Conservation (phyloP, 225 moss, liverwort and hornwort genomes). For the Thuidium tamariscinum region DNA sequence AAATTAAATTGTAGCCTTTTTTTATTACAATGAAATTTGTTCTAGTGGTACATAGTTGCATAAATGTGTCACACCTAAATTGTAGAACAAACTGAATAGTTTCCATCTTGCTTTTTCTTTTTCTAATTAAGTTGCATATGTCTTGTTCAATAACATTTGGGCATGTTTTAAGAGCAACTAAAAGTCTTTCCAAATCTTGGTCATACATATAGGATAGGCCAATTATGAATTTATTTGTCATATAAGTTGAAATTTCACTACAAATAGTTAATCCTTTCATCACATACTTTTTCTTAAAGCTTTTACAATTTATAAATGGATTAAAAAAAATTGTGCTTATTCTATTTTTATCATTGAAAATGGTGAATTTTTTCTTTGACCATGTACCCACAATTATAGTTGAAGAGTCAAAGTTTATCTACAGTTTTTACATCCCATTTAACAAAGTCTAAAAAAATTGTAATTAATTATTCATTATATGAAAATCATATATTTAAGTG, state of each 20-base stretch:
- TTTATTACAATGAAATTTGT: background rate
- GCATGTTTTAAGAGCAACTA: background rate
- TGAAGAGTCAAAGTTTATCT: background rate
- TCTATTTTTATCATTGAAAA: background rate
- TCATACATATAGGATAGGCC: background rate
- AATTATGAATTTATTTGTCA: background rate
- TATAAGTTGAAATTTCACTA: background rate
- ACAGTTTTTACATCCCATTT: too few species aligned
- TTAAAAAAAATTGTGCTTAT: background rate
- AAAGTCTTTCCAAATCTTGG: background rate
- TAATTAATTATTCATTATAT: background rate
- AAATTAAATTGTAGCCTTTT: background rate
- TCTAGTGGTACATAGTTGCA: fast-evolving
- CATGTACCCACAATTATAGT: background rate
- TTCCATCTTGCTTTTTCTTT: background rate
- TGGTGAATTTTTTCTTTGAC: background rate
- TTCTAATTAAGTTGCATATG: background rate
- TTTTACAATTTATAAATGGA: background rate
- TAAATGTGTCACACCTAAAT: background rate
- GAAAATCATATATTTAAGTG: too few species aligned
- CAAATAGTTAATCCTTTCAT: background rate
- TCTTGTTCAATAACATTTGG: background rate
- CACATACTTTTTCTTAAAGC: background rate
- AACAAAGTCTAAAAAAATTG: background rate
- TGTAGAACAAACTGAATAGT: background rate